phyloP scores from a whole-genome alignment of 1,284 basidiomycete genomes.

The Puccinia horiana region DNA sequence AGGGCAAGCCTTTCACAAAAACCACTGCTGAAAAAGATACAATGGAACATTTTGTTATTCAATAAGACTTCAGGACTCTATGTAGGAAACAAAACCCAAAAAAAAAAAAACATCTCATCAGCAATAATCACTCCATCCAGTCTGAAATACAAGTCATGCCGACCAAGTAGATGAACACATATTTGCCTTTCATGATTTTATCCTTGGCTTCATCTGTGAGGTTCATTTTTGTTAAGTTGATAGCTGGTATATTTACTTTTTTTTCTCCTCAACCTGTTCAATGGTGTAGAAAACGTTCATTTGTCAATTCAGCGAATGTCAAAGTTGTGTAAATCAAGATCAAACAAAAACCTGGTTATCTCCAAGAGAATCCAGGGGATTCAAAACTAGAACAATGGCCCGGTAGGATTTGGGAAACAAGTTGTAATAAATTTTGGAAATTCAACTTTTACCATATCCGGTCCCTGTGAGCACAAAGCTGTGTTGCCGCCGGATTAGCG shows the following conservation, averaged over 20 bases:
- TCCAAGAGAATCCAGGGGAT: slow-evolving; percentile 11
- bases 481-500: not conserved
- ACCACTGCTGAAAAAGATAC: not conserved
- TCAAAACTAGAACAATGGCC: not conserved
- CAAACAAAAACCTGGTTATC: slow-evolving; percentile 1
- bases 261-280: slow-evolving; percentile 7
- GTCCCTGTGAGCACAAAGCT: slow-evolving; percentile 22
- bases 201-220: not conserved
- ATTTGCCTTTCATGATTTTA: slow-evolving; percentile 7
- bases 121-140: not conserved
- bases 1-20: not conserved
- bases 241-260: not conserved
- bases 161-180: slow-evolving; percentile 17
- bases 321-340: not conserved
- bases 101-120: not conserved
- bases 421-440: not conserved
- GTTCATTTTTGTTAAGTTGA: slow-evolving; percentile 12
- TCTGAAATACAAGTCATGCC: not conserved
- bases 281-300: not conserved
- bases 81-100: not conserved
- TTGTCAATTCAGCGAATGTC: not conserved
- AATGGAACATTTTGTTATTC: not conserved
- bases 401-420: not conserved
- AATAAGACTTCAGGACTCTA: slow-evolving; percentile 18
- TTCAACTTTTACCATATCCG: slow-evolving; percentile 24